Percentiles rank a stretch among this genome's conserved stretches.
phyloP scores from a whole-genome alignment of 2,329 filamentous ascomycete genomes.

The Clonostachys rosea region DNA sequence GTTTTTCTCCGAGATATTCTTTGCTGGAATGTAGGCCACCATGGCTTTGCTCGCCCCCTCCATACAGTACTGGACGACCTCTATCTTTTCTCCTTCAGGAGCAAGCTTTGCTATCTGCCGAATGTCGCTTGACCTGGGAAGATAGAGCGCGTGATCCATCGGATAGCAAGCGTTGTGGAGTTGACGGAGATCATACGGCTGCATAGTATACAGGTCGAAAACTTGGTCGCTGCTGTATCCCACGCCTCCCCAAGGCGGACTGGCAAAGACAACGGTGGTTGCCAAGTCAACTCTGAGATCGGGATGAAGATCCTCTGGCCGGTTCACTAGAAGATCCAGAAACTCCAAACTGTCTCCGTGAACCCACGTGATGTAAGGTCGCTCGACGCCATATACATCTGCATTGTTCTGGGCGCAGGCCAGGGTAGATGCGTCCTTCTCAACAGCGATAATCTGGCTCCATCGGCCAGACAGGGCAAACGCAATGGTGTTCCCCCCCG shows the following conservation, averaged over 20 bases:
- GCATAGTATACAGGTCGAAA: constrained; percentile 82
- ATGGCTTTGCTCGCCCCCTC: constrained; percentile 81
- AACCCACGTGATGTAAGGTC: constrained; percentile 75
- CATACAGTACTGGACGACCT: constrained; percentile 88
- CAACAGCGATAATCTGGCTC: constrained; percentile 82
- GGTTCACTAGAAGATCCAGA: constrained; percentile 40
- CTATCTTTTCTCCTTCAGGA: constrained; percentile 50
- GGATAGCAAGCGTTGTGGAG: constrained; percentile 58
- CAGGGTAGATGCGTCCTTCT: constrained; percentile 74
- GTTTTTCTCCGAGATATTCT: neutral
- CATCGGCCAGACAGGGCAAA: constrained; percentile 79
- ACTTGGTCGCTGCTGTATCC: constrained; percentile 57
- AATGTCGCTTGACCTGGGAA: constrained; percentile 82
- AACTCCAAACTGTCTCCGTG: constrained; percentile 81
- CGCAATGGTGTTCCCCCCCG: constrained; percentile 92
- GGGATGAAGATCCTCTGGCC: constrained; percentile 26
- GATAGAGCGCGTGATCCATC: constrained; percentile 67
- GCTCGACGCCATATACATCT: constrained; percentile 71
- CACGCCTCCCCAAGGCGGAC: constrained; percentile 57
- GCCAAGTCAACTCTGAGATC: constrained; percentile 32
- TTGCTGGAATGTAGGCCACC: constrained; percentile 54
- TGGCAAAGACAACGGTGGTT: constrained; percentile 47
- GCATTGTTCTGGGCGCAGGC: constrained; percentile 93
- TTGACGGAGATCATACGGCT: constrained; percentile 70
- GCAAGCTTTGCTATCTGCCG: constrained; percentile 66